Conservation (phyloP, 176 grass and related monocot species). For the Pharus latifolius region DNA sequence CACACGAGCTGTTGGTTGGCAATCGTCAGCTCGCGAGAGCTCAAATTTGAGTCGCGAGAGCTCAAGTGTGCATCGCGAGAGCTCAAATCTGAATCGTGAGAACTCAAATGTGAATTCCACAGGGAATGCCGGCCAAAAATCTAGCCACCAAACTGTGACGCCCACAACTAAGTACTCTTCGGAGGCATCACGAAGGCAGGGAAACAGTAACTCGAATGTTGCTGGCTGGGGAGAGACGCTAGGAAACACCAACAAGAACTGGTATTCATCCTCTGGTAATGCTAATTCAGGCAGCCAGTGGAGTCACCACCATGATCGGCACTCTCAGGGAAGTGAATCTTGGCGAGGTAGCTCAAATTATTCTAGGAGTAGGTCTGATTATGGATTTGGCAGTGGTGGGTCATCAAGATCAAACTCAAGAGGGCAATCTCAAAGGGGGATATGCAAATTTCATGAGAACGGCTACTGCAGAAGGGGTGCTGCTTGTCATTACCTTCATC, state of each 20-base stretch:
- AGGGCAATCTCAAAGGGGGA: conserved; percentile 37
- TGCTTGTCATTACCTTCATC: conserved; percentile 68
- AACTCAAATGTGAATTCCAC: conserved; percentile 17
- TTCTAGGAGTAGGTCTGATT: conserved; percentile 20
- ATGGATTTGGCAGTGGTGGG: conserved; percentile 32
- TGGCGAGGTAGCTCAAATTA: conserved; percentile 23
- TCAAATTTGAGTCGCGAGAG: conserved; percentile 12
- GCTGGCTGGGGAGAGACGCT: conserved; percentile 42
- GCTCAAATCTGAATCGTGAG: too few species aligned
- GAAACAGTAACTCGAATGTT: conserved; percentile 15
- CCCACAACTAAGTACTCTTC: conserved; percentile 8
- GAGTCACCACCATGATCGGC: conserved; percentile 26
- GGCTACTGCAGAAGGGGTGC: conserved; percentile 73
- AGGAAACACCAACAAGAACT: conserved; percentile 43
- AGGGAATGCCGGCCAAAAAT: conserved; percentile 4
- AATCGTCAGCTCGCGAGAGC: conserved; percentile 26
- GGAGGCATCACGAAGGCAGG: conserved; percentile 33
- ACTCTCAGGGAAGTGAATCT: conserved; percentile 10
- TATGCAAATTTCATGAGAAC: conserved; percentile 84
- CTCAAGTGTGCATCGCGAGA: too few species aligned
- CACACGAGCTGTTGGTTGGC: conserved; percentile 12
- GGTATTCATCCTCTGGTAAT: conserved; percentile 28
- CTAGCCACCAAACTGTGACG: conserved; percentile 15
- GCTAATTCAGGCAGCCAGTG: conserved; percentile 29
- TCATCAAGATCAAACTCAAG: conserved; percentile 35